Percentiles rank a stretch among this genome's conserved stretches.
These are phyloP conservation scores for Epichloe bromicola DNA, from an alignment of 2,329 filamentous ascomycete species.

Conservation along the genomic window DNA sequence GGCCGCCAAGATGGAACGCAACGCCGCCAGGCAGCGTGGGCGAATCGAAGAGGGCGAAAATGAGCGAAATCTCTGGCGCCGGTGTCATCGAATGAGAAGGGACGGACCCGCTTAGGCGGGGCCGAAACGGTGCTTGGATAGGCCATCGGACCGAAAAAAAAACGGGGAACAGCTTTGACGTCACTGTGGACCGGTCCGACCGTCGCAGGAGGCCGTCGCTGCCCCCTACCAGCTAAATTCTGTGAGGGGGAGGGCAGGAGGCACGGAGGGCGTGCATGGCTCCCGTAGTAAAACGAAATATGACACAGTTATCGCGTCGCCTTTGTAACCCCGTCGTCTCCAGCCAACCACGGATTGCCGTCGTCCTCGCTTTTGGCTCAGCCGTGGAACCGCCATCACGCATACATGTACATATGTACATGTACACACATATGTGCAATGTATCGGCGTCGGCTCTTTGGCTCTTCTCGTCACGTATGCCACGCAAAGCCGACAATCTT, in stretches of 20 bases:
- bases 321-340: background rate
- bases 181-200: slow-evolving; percentile 14
- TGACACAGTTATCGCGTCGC: slow-evolving; percentile 1
- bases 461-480: background rate
- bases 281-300: background rate
- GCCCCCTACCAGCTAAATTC: background rate
- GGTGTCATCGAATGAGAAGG: background rate
- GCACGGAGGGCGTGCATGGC: background rate
- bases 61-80: no score
- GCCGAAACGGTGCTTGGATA: slow-evolving; percentile 17
- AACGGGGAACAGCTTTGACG: slow-evolving; percentile 15
- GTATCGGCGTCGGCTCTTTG: no score
- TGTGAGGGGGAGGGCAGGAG: background rate
- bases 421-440: no score
- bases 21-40: no score
- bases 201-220: background rate
- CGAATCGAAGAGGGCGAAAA: no score
- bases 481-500: background rate
- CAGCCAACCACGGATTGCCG: background rate
- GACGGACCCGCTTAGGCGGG: slow-evolving; percentile 10
- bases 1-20: no score
- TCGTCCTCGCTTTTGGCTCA: background rate
- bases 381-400: background rate
- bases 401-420: background rate
- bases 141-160: slow-evolving; percentile 11